A percentile compares a stretch with the other conserved stretches of the same genome.
Evolutionary conservation across 495 filamentous ascomycete species (phyloP).

Genomic region (Symbiotaphrina buchneri): DNA sequence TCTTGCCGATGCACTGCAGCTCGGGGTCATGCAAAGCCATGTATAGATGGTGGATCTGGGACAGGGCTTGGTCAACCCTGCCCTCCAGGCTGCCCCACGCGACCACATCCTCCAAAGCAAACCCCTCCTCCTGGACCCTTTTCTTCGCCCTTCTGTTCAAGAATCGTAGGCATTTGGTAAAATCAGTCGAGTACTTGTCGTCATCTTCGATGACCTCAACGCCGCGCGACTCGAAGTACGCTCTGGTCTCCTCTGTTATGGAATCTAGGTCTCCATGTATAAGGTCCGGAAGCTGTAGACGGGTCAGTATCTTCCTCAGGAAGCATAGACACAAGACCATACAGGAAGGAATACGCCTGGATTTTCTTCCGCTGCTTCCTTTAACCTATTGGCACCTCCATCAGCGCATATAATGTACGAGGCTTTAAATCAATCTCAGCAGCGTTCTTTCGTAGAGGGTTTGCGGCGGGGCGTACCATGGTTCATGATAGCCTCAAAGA

Average conservation of each 20-base stretch:
- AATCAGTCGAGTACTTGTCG: conserved; percentile 74
- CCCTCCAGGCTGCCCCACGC: conserved; percentile 72
- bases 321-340: conserved; percentile 5
- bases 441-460: too few species aligned
- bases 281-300: conserved; percentile 28
- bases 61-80: conserved; percentile 77
- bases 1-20: conserved; percentile 13
- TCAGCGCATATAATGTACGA: conserved; percentile 53
- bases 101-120: conserved; percentile 23
- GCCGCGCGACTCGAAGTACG: conserved; percentile 31
- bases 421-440: conserved; percentile 21
- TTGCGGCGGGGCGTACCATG: too few species aligned
- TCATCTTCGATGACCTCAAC: conserved; percentile 36
- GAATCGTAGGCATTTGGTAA: conserved; percentile 50
- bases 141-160: conserved; percentile 13
- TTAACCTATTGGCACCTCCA: conserved; percentile 70
- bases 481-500: too few species aligned
- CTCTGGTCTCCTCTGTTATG: conserved; percentile 26
- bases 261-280: conserved; percentile 90
- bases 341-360: conserved; percentile 2
- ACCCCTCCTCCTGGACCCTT: background rate
- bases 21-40: conserved; percentile 12
- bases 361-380: conserved; percentile 17
- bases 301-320: conserved; percentile 8
- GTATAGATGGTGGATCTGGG: conserved; percentile 62